phyloP scores from a whole-genome alignment of 2,329 filamentous ascomycete species.

The Monilinia polystroma region DNA sequence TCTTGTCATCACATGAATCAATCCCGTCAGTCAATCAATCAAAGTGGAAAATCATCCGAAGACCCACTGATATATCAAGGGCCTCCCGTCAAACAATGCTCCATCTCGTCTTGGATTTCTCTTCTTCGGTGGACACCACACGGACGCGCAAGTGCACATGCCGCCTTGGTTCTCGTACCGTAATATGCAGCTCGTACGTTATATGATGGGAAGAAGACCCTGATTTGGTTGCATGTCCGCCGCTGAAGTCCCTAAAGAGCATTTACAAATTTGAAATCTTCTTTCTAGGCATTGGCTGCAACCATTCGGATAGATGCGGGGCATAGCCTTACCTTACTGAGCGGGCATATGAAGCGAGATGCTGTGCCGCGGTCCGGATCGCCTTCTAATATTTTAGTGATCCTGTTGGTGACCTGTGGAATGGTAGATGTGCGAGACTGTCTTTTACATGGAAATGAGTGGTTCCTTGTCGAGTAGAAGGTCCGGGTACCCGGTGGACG shows the following conservation, averaged over 20 bases:
- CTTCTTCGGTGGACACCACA: slow-evolving; percentile 4
- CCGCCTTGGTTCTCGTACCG: slow-evolving; percentile 5
- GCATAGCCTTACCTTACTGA: background rate
- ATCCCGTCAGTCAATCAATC: slow-evolving; percentile 3
- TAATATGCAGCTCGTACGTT: background rate
- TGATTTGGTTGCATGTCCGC: background rate
- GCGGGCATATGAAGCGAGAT: background rate
- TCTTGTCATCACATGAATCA: slow-evolving; percentile 13
- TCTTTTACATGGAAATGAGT: background rate
- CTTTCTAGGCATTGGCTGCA: background rate
- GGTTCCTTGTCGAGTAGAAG: slow-evolving; percentile 5
- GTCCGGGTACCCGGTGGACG: background rate
- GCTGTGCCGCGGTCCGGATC: background rate
- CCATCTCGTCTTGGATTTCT: slow-evolving; percentile 10
- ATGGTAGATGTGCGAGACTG: background rate
- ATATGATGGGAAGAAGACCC: background rate
- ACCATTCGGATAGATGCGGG: background rate
- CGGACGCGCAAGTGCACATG: slow-evolving; percentile 10
- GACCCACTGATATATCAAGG: slow-evolving; percentile 10
- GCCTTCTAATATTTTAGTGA: background rate
- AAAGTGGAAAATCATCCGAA: background rate
- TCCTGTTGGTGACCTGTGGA: background rate
- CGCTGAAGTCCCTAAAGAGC: background rate
- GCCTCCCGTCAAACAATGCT: slow-evolving; percentile 6
- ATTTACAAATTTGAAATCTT: background rate